Base-by-base conservation (phyloP, 306 rosid genomes). In the Trichosanthes cucumerina region DNA sequence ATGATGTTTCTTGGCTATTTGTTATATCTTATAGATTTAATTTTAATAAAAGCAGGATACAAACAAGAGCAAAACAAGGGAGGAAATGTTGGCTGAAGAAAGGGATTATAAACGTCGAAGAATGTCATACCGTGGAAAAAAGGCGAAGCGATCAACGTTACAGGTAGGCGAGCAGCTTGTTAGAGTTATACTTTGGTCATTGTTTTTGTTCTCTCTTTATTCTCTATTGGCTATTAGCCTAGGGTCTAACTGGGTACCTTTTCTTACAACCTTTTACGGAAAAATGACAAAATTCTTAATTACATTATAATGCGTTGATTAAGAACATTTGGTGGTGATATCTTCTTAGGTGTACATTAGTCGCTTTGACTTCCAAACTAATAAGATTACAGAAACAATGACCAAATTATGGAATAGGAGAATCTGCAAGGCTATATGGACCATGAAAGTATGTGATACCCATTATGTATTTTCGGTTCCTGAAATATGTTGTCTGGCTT, bases 71-170 rank as follows among this genome's bases (percentile, higher is more conserved):
- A 95, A 92, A 87, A 95, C 97, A 60, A 82, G 83, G 46, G 98
- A 95, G 85, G 98, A 95, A 81, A 79, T 95, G 81, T 84, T 95
- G 23, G 98, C 97, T 78, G 97, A 95, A 84, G 96, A 92, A 85
- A 91, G 98, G 83, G 98, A 95, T 85, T 91, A 88, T 87, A 95
- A 95, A 83, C 90, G 98, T 50, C 88, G 97, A 80, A 91, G 97
- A 80, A 95, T 89, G 96, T 89, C 98, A 66, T 95, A 95, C 80
- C 97, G 98, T 82, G 98, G 96, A 65, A 92, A 90, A 90, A 95
- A 92, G 86, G 81, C 78, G 75, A 94, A 91, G 83, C 84, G 91
- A 76, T 81, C 93, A 78, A 69, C 86, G 78, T 38, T 87, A 78
- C 93, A 95, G 95, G 98, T 95, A 85, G 78, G 86, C 75, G 56